Evolutionary conservation across 257 asterid species (phyloP), one percentile per base, ranked within the genome.

Genomic region (Verbena officinalis): DNA sequence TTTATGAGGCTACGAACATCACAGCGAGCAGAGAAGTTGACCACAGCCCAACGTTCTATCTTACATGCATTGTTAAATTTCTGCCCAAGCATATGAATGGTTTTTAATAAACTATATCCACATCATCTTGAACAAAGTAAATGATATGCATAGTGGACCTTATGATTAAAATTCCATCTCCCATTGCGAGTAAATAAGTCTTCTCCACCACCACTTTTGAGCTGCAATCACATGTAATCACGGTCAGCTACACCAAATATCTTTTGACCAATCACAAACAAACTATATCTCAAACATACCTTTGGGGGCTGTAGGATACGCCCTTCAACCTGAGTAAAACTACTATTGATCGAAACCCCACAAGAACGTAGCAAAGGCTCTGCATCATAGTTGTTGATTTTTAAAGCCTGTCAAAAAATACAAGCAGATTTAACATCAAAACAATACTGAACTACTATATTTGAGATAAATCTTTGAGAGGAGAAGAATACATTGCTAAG

Each of bases 1-100:
- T 84, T 73, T 71, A 89, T 40, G 39, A 92, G 91, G 53, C 68
- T 63, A 42, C 69, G 79, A 0, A 77, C 49, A 39, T 92, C 95
- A 70, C 98, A 92, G 38, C 98, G 96, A 5, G 90, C 89, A 9
- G 98, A 92, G 61, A 92, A 92, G 83, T 92, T 92, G 23, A 82
- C 96, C 51, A 89, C 85, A 11, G 95, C 96, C 97, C 98, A 92
- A 10, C 75, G 79, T 30, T 89, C 93, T n/a, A 92, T 54, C 91
- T 82, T 83, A 30, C 80, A 61, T 0, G 96, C 88, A 19, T 83
- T 71, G 19, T 75, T 81, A 23, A 89, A 73, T 87, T 51, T 86
- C 98, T 92, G 86, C 50, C 16, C 58, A 70, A 57, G 19, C 4
- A 75, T 7, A 50, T 8, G 20, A 59, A 46, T 8, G 14, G 4